Base-by-base conservation (phyloP, 2,329 filamentous ascomycete species). In the Claviceps capensis region DNA sequence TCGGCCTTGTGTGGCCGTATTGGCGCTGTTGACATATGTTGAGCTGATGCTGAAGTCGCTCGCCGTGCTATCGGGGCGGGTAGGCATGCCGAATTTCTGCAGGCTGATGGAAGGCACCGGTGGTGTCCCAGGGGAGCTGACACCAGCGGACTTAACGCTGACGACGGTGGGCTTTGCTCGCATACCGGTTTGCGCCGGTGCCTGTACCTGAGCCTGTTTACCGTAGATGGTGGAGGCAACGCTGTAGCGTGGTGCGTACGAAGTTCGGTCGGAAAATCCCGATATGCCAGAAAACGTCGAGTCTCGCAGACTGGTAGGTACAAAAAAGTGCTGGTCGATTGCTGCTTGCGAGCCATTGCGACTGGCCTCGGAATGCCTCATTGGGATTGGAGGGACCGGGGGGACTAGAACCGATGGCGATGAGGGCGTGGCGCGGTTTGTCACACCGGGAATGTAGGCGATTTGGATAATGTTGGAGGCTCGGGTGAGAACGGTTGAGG, bases 391-490 rank as follows among this genome's bases (percentile, higher is more conserved):
- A 43, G 93, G 93, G 4, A 98, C 90, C 0, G 91, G 91, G n/a
- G 90, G 89, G 4, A 94, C 86, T 49, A 91, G 78, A 19, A 88
- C 72, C 41, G 81, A 82, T 3, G 88, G 87, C 0, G 88, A 91
- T n/a, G 85, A 83, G 5, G 87, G 86, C 7, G 84, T 83, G 13
- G 90, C 89, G 59, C 91, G 81, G 70, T 96, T 96, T 55, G 88
- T 96, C 61, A 97, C 90, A 54, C 93, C 93, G 14, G 93, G 93
- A 58, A 98, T 97, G 68, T 97, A 98, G 52, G 93, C 93, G 69
- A 98, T 98, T 70, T 97, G 93, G 62, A 98, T 98, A 65, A 98
- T 91, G 72, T 98, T 98, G 62, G 93, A 97, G 48, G 93, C 93
- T 56, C 93, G 83, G 17, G 93, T 97, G 55, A 96, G 79, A 54